Conservation (phyloP, 805 yeast species). For the Schizosaccharomyces lindneri region DNA sequence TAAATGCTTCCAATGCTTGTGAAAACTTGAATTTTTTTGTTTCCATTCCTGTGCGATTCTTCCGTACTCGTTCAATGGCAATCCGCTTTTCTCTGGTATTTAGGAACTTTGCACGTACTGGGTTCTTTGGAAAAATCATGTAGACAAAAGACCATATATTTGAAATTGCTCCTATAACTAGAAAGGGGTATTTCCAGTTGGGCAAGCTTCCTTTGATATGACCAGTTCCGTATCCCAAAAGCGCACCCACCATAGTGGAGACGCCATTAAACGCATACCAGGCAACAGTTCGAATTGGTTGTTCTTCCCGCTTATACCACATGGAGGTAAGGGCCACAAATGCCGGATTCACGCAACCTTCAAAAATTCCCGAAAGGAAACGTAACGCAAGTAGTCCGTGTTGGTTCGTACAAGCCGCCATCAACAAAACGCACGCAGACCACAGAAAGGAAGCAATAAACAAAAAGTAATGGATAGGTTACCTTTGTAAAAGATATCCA, state of each 20-base stretch:
- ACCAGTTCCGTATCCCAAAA: conserved; percentile 24
- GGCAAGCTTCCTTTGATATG: conserved; percentile 4
- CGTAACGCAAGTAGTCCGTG: conserved; percentile 22
- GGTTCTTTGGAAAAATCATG: conserved; percentile 29
- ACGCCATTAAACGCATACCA: conserved; percentile 15
- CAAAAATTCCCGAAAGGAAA: conserved; percentile 23
- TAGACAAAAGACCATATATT: conserved; percentile 23
- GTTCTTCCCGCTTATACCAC: conserved; percentile 26
- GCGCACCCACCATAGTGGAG: conserved; percentile 23
- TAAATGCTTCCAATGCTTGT: conserved; percentile 28
- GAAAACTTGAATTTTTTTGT: conserved; percentile 26
- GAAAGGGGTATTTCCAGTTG: conserved; percentile 32
- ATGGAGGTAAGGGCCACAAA: conserved; percentile 32
- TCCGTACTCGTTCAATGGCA: conserved; percentile 27
- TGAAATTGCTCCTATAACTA: conserved; percentile 36
- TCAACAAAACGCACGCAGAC: conserved; percentile 20
- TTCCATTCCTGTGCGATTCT: conserved; percentile 34
- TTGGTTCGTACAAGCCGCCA: conserved; percentile 21
- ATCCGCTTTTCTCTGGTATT: conserved; percentile 19
- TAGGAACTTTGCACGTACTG: conserved; percentile 16
- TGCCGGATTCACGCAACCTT: conserved; percentile 27
- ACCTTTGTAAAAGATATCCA: conserved; percentile 18
- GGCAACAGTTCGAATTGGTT: conserved; percentile 26
- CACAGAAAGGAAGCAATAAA: conserved; percentile 11
- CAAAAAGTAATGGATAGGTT: conserved; percentile 15